Percentiles rank a stretch among this genome's conserved stretches.
Evolutionary conservation across 306 rosid genomes (phyloP).

Genomic region (Corylus heterophylla): DNA sequence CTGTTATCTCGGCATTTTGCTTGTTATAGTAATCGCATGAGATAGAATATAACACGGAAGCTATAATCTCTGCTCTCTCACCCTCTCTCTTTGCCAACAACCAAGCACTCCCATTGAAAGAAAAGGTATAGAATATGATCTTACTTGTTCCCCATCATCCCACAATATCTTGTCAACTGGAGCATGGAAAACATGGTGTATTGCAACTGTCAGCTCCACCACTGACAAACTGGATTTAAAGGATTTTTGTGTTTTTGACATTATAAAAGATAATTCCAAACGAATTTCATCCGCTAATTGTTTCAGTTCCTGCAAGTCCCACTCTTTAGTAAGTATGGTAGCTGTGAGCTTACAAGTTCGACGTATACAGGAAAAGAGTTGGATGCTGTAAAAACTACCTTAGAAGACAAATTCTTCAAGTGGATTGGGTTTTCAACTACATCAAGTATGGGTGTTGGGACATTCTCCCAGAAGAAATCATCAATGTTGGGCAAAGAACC

Average conservation of each 20-base stretch:
- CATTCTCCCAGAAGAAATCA: slow-evolving; percentile 64
- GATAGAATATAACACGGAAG: neutral
- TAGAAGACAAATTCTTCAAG: slow-evolving; percentile 77
- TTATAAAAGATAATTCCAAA: slow-evolving; percentile 52
- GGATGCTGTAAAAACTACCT: slow-evolving; percentile 46
- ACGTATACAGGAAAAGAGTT: slow-evolving; percentile 12
- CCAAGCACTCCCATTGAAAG: neutral
- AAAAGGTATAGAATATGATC: slow-evolving; percentile 25
- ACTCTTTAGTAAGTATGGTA: slow-evolving; percentile 33
- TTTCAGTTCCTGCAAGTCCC: slow-evolving; percentile 71
- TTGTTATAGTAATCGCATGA: neutral
- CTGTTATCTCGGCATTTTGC: neutral
- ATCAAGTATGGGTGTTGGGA: slow-evolving; percentile 83
- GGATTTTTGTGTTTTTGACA: slow-evolving; percentile 40
- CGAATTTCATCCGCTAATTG: slow-evolving; percentile 81
- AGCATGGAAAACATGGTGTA: slow-evolving; percentile 90
- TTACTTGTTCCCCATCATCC: slow-evolving; percentile 91
- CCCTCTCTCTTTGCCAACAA: slow-evolving; percentile 8
- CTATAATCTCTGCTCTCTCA: neutral
- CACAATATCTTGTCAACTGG: slow-evolving; percentile 88
- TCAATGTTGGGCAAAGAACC: slow-evolving; percentile 55
- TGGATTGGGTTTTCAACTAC: slow-evolving; percentile 71
- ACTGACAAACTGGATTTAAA: slow-evolving; percentile 67
- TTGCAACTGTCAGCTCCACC: slow-evolving; percentile 82
- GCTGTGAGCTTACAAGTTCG: slow-evolving; percentile 12